Evolutionary conservation across 768 basidiomycete species (phyloP), one percentile per base, ranked within the genome.

Genomic region (Hericium coralloides): DNA sequence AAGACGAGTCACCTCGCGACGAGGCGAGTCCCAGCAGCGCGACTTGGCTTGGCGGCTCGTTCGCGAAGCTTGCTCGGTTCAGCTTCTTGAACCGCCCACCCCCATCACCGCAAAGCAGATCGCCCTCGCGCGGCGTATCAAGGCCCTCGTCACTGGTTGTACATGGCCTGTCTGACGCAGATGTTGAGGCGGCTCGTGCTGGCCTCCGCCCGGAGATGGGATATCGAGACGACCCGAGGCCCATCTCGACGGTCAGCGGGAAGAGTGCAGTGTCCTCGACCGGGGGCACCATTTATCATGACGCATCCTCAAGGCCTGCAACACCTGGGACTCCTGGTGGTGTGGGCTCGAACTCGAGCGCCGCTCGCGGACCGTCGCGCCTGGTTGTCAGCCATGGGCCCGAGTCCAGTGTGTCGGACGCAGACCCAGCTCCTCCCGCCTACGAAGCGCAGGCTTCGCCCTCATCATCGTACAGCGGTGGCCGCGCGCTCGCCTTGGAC

Each of bases 221-320:
- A 8, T 49, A 53, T 55, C 56, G 59, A 36, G 54, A 60, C 6
- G 76, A 74, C 7, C 67, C 68, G 3, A 77, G 87, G 4, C 87
- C 87, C 0, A 66, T 78, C 31, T 88, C 87, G 0, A 73, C 73
- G 49, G 70, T 80, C 39, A 88, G 85, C 55, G 74, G 71, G 18
- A 72, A 69, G 57, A 87, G 84, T 54, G 76, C 65, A 7, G 67
- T 55, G 36, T 64, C 61, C 23, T 59, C 48, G 4, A 60, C 56
- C 14, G 84, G 79, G 4, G 76, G 71, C 31, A 85, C 84, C 0
- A 62, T 84, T 2, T 88, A 82, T 61, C 81, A 82, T 59, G 85
- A 87, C 63, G 85, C 86, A 0, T 57, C 68, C 3, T 84, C 83
- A 0, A 68, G 70, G 10, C 68, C 74, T 12, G 68, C 62, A 2